These are phyloP conservation scores for Margaritispora aquatica DNA, from an alignment of 495 filamentous ascomycete species.

Conservation along the genomic window DNA sequence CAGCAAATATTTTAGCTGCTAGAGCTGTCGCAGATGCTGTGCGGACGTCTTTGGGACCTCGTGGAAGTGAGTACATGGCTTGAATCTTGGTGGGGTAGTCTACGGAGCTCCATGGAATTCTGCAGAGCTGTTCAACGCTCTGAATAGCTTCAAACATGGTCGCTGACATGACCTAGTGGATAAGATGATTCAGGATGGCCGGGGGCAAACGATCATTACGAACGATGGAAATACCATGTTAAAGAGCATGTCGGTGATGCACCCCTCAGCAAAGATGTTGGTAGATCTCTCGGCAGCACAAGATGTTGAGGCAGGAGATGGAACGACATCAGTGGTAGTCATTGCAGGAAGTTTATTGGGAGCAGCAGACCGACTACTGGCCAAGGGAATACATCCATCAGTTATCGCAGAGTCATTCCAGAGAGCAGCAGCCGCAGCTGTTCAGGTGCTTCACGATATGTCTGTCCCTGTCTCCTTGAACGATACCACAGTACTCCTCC, in stretches of 20 bases:
- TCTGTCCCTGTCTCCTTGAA: constrained; percentile 85
- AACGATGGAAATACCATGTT: constrained; percentile 99
- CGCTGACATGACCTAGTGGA: constrained; percentile 54
- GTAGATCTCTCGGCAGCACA: constrained; percentile 95
- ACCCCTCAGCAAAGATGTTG: constrained; percentile 97
- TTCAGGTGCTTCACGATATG: constrained; percentile 89
- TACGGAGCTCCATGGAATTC: neutral
- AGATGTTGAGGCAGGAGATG: constrained; percentile 97
- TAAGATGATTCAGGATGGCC: constrained; percentile 98
- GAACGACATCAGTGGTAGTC: constrained; percentile 96
- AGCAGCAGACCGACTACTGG: constrained; percentile 82
- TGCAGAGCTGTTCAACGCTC: neutral
- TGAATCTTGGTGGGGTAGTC: neutral
- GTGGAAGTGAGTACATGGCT: constrained; percentile 27
- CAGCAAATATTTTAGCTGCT: constrained; percentile 92
- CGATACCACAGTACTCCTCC: constrained; percentile 84
- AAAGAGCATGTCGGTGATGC: constrained; percentile 97
- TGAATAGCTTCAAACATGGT: constrained; percentile 30
- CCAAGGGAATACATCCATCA: constrained; percentile 93
- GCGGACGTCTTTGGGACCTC: constrained; percentile 59
- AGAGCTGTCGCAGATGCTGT: constrained; percentile 98
- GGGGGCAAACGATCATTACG: constrained; percentile 95
- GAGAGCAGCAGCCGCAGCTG: constrained; percentile 80
- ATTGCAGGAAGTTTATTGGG: constrained; percentile 92
- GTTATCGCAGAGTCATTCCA: constrained; percentile 98